These are phyloP conservation scores for Arthroderma sp. DNA, from an alignment of 2,329 filamentous ascomycete species.

Conservation along the genomic window DNA sequence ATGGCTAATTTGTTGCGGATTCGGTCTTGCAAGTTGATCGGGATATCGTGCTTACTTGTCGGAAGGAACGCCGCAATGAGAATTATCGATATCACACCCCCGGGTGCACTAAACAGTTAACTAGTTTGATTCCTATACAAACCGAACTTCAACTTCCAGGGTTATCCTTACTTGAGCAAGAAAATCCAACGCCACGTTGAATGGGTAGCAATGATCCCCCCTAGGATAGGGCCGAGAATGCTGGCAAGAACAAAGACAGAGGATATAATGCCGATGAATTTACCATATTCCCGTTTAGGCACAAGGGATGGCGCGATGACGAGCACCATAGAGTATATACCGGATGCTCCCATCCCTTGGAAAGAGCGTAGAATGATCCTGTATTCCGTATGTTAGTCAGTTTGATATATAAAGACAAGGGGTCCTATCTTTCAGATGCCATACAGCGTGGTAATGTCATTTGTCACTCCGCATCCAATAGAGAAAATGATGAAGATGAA, in stretches of 20 bases:
- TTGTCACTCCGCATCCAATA: conserved; percentile 28
- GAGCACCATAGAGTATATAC: conserved; percentile 17
- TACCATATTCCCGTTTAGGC: conserved; percentile 11
- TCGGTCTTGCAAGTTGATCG: neutral
- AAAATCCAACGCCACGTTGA: neutral
- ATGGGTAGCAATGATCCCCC: neutral
- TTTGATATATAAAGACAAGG: neutral
- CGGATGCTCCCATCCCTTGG: conserved; percentile 20
- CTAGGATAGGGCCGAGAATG: neutral
- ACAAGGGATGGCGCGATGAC: conserved; percentile 17
- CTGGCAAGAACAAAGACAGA: neutral
- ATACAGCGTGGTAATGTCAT: conserved; percentile 24
- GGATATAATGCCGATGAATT: conserved; percentile 5
- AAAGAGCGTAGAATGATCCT: conserved; percentile 21
- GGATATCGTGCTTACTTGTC: neutral
- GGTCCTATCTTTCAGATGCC: neutral
- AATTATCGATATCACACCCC: neutral
- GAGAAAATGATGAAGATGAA: conserved; percentile 33
- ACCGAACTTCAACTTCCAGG: neutral
- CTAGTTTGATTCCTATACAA: neutral
- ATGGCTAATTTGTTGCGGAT: neutral
- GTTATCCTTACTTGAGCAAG: neutral
- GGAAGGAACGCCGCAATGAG: neutral
- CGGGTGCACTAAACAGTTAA: neutral
- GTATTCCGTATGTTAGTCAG: neutral